phyloP scores from a whole-genome alignment of 2,329 filamentous ascomycete genomes.

The Beauveria bassiana region DNA sequence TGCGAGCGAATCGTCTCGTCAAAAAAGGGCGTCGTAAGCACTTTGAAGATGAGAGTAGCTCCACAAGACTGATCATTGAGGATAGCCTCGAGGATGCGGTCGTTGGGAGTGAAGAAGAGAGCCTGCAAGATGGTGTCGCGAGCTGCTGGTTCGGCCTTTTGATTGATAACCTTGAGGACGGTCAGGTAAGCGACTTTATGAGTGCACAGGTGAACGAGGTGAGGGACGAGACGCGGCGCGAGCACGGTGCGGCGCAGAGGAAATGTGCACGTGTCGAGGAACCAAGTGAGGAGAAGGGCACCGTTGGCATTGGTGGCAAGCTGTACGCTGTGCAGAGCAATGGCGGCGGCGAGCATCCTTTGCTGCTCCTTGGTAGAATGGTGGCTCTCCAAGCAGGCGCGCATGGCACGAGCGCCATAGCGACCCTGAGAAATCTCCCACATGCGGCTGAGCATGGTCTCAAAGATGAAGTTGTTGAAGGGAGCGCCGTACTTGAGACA shows the following conservation, averaged over 20 bases:
- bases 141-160: slow-evolving; percentile 88
- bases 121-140: slow-evolving; percentile 84
- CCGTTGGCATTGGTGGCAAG: slow-evolving; percentile 95
- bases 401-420: slow-evolving; percentile 92
- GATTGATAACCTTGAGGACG: slow-evolving; percentile 96
- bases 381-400: slow-evolving; percentile 92
- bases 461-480: slow-evolving; percentile 95
- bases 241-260: slow-evolving; percentile 84
- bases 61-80: slow-evolving; percentile 86
- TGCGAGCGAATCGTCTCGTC: slow-evolving; percentile 84
- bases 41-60: slow-evolving; percentile 96
- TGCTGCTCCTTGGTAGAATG: slow-evolving; percentile 94
- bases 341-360: slow-evolving; percentile 84
- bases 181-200: slow-evolving; percentile 98
- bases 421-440: slow-evolving; percentile 91
- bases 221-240: slow-evolving; percentile 83
- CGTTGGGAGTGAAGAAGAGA: slow-evolving; percentile 83
- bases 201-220: slow-evolving; percentile 90
- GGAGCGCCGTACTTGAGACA: slow-evolving; percentile 86
- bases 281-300: slow-evolving; percentile 90
- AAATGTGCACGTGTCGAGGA: slow-evolving; percentile 96
- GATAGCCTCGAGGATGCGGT: slow-evolving; percentile 83
- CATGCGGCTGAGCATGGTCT: slow-evolving; percentile 88
- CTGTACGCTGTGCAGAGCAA: slow-evolving; percentile 94
- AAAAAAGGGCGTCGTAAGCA: slow-evolving; percentile 93